These are phyloP conservation scores for Gnomoniopsis smithogilvyi DNA, from an alignment of 2,329 filamentous ascomycete species.

Conservation along the genomic window DNA sequence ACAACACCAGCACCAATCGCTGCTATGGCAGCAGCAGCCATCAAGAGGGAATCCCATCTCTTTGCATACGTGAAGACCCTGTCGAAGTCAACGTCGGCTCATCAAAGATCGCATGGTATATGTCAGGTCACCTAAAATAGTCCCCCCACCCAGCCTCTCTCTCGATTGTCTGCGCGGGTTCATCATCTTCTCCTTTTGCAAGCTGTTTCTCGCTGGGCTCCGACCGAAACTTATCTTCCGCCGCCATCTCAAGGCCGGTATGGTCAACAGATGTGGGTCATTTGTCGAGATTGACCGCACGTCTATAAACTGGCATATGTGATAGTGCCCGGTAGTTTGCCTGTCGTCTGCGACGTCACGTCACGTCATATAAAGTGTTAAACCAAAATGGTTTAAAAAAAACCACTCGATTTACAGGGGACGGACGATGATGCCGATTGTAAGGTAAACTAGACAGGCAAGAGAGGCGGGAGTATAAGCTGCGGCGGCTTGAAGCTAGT, in stretches of 20 bases:
- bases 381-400: no score
- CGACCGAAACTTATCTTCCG: neutral
- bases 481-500: no score
- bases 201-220: neutral
- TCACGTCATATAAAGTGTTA: no score
- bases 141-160: constrained; percentile 14
- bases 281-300: neutral
- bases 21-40: constrained; percentile 43
- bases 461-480: no score
- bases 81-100: neutral
- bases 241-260: neutral
- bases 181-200: neutral
- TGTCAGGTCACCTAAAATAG: constrained; percentile 7
- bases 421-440: no score
- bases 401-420: no score
- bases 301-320: neutral
- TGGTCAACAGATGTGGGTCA: neutral
- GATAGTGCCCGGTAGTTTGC: neutral
- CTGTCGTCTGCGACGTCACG: neutral
- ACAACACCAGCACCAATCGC: constrained; percentile 48
- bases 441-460: no score
- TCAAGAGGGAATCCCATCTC: constrained; percentile 47
- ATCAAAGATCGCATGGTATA: neutral
- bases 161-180: neutral
- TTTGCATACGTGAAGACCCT: constrained; percentile 50